phyloP scores from a whole-genome alignment of 2,329 filamentous ascomycete species.

The Aspergillus sp. region DNA sequence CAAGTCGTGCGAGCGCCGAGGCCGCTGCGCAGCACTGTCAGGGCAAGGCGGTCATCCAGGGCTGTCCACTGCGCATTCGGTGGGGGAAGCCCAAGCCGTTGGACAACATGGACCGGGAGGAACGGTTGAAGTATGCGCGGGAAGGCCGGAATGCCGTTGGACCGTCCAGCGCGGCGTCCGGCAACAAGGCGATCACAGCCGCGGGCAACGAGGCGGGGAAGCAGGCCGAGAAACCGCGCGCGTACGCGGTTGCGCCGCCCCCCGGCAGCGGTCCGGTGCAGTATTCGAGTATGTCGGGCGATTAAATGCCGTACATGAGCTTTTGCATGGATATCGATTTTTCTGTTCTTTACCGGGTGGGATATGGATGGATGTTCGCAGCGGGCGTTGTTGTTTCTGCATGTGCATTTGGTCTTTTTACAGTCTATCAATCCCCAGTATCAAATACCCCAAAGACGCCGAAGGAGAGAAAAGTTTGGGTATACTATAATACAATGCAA shows the following conservation, averaged over 20 bases:
- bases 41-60: slow-evolving; percentile 84
- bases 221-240: slow-evolving; percentile 29
- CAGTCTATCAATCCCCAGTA: slow-evolving; percentile 22
- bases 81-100: slow-evolving; percentile 93
- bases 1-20: slow-evolving; percentile 80
- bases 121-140: slow-evolving; percentile 75
- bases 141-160: slow-evolving; percentile 67
- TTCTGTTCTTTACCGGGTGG: slow-evolving; percentile 17
- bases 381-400: slow-evolving; percentile 33
- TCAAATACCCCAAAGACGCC: slow-evolving; percentile 34
- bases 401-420: slow-evolving; percentile 22
- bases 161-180: slow-evolving; percentile 41
- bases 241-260: slow-evolving; percentile 66
- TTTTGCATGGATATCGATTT: slow-evolving; percentile 7
- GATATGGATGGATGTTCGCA: slow-evolving; percentile 25
- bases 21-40: slow-evolving; percentile 80
- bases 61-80: slow-evolving; percentile 82
- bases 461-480: slow-evolving; percentile 32
- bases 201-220: slow-evolving; percentile 45
- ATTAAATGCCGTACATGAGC: slow-evolving; percentile 52
- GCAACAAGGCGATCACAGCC: slow-evolving; percentile 32
- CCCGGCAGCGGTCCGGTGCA: slow-evolving; percentile 75
- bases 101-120: slow-evolving; percentile 85
- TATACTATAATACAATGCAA: slow-evolving; percentile 40
- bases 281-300: slow-evolving; percentile 82